Base-by-base conservation (phyloP, 2,329 filamentous ascomycete species). In the Cladosporium sp. region DNA sequence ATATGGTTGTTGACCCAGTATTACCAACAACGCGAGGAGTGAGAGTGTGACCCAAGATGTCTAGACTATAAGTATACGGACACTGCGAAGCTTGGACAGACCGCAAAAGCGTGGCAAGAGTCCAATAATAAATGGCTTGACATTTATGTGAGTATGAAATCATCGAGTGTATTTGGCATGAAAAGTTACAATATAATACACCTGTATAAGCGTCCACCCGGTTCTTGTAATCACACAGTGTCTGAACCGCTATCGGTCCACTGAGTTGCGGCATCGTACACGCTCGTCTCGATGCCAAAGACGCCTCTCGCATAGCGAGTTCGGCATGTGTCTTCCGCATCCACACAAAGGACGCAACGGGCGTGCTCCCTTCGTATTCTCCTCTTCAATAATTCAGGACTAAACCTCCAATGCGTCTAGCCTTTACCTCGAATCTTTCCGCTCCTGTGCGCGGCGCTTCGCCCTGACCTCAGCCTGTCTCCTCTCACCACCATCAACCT, bases 401-500 rank as follows among this genome's bases (percentile, higher is more conserved):
- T 15, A 28, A 26, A 59, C 14, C 34, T 47, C 24, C 44, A 15
- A 12, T 10, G 24, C 6, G 11, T 41, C 21, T 14, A 41, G 32
- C 12, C 38, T 44, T 47, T 65, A 63, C 59, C 58, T 28, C 2
- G 73, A 69, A 26, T 65, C 92, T 79, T 89, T 91, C 71, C 92
- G 89, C 81, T 93, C 91, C 41, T 88, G 88, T 61, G 91, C 88
- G 70, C 90, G 87, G 81, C 88, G 90, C 88, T 96, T 97, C 73
- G 93, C 92, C 73, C 92, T 86, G 62, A 97, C 89, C 81, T 96
- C 90, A 18, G 90, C 91, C 78, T 87, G 88, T 79, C 95, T 87
- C 78, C 95, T 89, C 84, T 99, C 95, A 84, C 95, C 95, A 75
- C 95, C 95, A 80, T 98, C 93, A 71, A 99, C 89, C 88, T 98